Conservation (phyloP, 2,329 filamentous ascomycete species). For the Ophiostoma pallidulum region DNA sequence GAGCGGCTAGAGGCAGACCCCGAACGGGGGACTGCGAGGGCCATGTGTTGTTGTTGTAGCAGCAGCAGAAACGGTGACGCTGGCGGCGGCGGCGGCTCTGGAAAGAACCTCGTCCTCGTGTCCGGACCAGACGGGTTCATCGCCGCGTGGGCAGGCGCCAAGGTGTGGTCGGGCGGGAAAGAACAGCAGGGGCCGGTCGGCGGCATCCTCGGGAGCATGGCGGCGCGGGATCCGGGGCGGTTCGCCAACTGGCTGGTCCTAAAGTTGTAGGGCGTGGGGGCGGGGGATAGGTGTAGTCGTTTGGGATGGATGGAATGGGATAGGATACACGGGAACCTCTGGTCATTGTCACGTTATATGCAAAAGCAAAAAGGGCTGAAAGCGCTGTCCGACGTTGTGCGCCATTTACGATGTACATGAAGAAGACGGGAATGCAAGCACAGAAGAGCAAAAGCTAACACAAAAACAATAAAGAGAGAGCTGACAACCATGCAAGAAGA, state of each 20-base stretch:
- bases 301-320: too few species aligned
- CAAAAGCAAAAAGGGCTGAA: too few species aligned
- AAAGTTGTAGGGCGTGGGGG: conserved; percentile 41
- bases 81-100: not conserved
- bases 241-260: conserved; percentile 41
- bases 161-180: conserved; percentile 61
- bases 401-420: not conserved
- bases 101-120: conserved; percentile 62
- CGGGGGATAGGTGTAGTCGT: too few species aligned
- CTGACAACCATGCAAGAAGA: too few species aligned
- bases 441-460: conserved; percentile 1
- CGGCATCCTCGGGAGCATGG: conserved; percentile 56
- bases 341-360: too few species aligned
- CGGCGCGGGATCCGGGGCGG: conserved; percentile 32
- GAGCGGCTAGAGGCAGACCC: not conserved
- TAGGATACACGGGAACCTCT: too few species aligned
- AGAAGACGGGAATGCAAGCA: not conserved
- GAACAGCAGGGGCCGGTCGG: conserved; percentile 67
- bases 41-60: conserved; percentile 14
- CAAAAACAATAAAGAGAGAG: not conserved
- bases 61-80: conserved; percentile 25
- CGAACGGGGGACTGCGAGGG: conserved; percentile 16
- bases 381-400: too few species aligned
- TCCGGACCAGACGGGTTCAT: conserved; percentile 91
- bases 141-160: conserved; percentile 67